Base-by-base conservation (phyloP, 2,329 filamentous ascomycete species). In the Gyromitra esculenta region DNA sequence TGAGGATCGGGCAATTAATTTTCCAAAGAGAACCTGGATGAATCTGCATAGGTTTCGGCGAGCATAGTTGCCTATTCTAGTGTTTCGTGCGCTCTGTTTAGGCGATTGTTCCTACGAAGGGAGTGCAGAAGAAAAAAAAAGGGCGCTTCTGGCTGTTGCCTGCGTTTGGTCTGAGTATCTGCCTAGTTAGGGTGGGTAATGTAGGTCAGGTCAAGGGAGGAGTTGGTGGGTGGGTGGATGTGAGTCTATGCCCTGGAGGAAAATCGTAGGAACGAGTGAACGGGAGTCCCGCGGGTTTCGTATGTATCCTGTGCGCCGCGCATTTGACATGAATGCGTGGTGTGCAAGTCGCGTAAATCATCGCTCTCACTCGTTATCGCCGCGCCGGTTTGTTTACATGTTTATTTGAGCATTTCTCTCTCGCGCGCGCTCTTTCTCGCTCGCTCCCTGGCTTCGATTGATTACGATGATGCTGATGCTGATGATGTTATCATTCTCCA, bases 391-490 rank as follows among this genome's bases (percentile, higher is more conserved):
- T 75, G 72, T 69, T 69, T 69, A 60, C 65, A 59, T 70, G 71
- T 74, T 76, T 73, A 67, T 76, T 67, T 63, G 64, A 62, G 52
- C 41, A 50, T 66, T 69, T 45, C 48, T 31, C 9, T 56, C 43
- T 74, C 71, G 59, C 64, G 75, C 71, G 69, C 74, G 71, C 72
- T 48, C 48, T 25, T 41, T 56, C 41, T 15, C 41, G 7, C 41
- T 15, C 70, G 11, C 48, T 21, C 37, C 39, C 60, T 59, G 57
- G 41, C 75, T 31, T 77, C 72, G 68, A 71, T 76, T 76, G 73
- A 76, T 73, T 45, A 50, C 43, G 45, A 73, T 35, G 31, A 62
- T 68, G 73, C 60, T 74, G 70, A 64, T 75, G 73, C 65, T 73
- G 73, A 68, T 74, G 70, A 64, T 75, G 73, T 73, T 73, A 65